Percentiles rank a stretch among this genome's conserved stretches.
Conservation (phyloP, 345 rosid species). For the Adansonia digitata region DNA sequence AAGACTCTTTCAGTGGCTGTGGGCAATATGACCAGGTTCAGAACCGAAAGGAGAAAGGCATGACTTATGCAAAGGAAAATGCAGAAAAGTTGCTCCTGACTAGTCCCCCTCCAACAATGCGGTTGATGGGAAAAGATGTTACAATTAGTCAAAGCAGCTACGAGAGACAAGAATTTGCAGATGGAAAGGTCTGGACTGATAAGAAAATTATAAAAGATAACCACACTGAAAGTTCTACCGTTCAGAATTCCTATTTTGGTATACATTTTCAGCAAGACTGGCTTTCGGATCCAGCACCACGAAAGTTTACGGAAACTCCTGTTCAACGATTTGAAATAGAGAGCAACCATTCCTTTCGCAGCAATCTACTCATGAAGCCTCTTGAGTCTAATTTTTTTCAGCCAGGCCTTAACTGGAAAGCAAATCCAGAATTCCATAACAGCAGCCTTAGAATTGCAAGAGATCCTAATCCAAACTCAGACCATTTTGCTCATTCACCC, state of each 20-base stretch:
- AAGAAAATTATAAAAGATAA: constrained; percentile 40
- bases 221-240: constrained; percentile 7
- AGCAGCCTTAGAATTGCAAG: constrained; percentile 10
- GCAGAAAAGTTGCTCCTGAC: constrained; percentile 23
- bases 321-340: constrained; percentile 19
- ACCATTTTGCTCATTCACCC: constrained; percentile 19
- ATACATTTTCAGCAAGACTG: constrained; percentile 25
- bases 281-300: constrained; percentile 22
- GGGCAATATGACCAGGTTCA: constrained; percentile 19
- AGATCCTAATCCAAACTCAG: constrained; percentile 16
- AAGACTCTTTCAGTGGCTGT: constrained; percentile 18
- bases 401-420: constrained; percentile 28
- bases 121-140: constrained; percentile 75
- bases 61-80: constrained; percentile 15
- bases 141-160: constrained; percentile 36
- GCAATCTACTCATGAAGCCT: constrained; percentile 13
- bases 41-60: constrained; percentile 18
- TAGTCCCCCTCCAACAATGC: constrained; percentile 43
- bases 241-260: constrained; percentile 9
- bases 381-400: constrained; percentile 25
- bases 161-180: constrained; percentile 26
- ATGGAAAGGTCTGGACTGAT: constrained; percentile 36
- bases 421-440: constrained; percentile 22
- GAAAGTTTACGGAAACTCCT: constrained; percentile 22
- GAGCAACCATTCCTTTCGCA: constrained; percentile 11